Base-by-base conservation (phyloP, 768 basidiomycete species). In the Strobilomyces echinocephalus region DNA sequence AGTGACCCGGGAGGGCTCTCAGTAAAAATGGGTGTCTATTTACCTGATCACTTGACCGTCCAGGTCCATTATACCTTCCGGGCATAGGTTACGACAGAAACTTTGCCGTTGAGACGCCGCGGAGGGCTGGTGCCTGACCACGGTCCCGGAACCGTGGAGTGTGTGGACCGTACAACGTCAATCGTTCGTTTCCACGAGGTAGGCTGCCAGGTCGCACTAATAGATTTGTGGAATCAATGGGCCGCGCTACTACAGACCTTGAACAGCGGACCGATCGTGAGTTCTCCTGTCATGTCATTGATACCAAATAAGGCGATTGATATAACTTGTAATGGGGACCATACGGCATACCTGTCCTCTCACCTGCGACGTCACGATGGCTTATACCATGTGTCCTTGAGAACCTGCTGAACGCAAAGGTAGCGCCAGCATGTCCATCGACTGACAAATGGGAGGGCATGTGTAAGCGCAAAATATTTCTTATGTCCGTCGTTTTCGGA, bases 101-200 rank as follows among this genome's bases (percentile, higher is more conserved):
- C 20, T 28, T 53, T 50, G 52, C 56, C 46, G 47, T 51, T 49
- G 33, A 20, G 54, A 46, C 50, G 57, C 61, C 68, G 63, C 61
- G 61, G 62, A 54, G 36, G 30, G 35, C n/a, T 16, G 45, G 54
- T 62, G 41, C 57, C 60, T 57, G 50, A 48, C 42, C 15, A 46
- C 46, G 57, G 57, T 52, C 64, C 69, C 67, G 43, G 52, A 46
- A 58, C 50, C 49, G 28, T 66, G 69, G 62, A 69, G 64, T 62
- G 52, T 57, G 60, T 35, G 43, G 46, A 39, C 52, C 18, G 34
- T 24, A 26, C 52, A 57, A 50, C 54, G 64, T 58, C 62, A 59
- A 55, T 45, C 58, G 2, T 24, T n/a, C n/a, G 52, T 59, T 53
- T 24, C 40, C 53, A 49, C 62, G 62, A 57, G 26, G 50, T 36